A percentile compares a stretch with the other conserved stretches of the same genome.
Conservation (phyloP, 768 basidiomycete genomes). For the Hericium erinaceus region DNA sequence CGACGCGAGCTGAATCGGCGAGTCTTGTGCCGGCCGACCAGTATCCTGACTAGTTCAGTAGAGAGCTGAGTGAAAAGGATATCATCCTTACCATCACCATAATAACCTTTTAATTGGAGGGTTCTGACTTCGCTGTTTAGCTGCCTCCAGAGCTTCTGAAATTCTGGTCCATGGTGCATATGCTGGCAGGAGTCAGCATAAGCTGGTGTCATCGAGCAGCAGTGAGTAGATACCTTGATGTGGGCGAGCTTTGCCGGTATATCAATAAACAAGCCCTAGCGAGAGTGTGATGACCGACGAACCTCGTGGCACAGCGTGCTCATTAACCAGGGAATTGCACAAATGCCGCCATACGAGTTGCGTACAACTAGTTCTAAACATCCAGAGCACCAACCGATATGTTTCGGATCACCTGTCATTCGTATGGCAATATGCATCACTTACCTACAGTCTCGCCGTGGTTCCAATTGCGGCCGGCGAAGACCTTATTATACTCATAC, state of each 20-base stretch:
- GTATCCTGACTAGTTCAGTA: slow-evolving; percentile 39
- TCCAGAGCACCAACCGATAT: background rate
- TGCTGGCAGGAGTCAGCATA: slow-evolving; percentile 37
- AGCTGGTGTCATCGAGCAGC: no score
- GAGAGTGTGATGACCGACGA: slow-evolving; percentile 9
- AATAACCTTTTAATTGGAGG: slow-evolving; percentile 70
- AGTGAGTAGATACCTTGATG: slow-evolving; percentile 45
- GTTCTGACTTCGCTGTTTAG: slow-evolving; percentile 56
- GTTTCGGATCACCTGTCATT: background rate
- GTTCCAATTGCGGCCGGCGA: slow-evolving; percentile 82
- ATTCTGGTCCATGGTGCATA: slow-evolving; percentile 71
- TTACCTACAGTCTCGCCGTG: slow-evolving; percentile 70
- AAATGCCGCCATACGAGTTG: slow-evolving; percentile 48
- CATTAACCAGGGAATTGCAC: slow-evolving; percentile 59
- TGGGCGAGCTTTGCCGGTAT: slow-evolving; percentile 56
- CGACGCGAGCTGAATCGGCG: slow-evolving; percentile 48
- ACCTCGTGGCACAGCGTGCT: slow-evolving; percentile 83
- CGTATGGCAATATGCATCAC: slow-evolving; percentile 7
- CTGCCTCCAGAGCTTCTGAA: slow-evolving; percentile 66
- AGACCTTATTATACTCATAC: slow-evolving; percentile 75
- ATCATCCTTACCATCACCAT: slow-evolving; percentile 57
- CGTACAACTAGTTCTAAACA: slow-evolving; percentile 65
- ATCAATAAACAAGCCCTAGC: background rate
- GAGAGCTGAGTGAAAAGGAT: background rate
- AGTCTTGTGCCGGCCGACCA: slow-evolving; percentile 76